These are phyloP conservation scores for Collariella sp. DNA, from an alignment of 495 filamentous ascomycete species.

Conservation along the genomic window DNA sequence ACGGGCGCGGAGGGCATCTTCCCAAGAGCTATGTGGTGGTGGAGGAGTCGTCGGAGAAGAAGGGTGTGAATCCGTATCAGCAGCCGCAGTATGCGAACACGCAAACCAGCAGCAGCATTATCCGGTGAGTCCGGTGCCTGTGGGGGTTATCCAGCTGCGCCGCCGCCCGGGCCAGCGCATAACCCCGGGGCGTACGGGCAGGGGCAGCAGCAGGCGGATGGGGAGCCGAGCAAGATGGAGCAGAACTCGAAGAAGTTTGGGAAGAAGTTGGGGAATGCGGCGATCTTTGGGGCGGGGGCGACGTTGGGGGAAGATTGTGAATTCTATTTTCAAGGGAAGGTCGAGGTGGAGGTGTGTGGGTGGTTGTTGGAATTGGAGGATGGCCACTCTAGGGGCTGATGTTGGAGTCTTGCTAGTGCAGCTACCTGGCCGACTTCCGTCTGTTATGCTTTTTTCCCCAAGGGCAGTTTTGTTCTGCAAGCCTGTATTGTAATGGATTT, in stretches of 20 bases:
- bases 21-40: conserved; percentile 70
- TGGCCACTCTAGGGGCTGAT: background rate
- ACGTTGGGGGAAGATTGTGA: conserved; percentile 92
- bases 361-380: background rate
- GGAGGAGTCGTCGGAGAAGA: background rate
- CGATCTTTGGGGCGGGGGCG: conserved; percentile 77
- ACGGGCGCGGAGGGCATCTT: conserved; percentile 85
- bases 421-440: no score
- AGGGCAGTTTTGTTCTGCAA: background rate
- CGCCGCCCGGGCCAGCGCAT: conserved; percentile 34
- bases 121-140: conserved; percentile 12
- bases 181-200: conserved; percentile 16
- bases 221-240: conserved; percentile 35
- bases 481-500: no score
- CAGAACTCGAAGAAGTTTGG: conserved; percentile 65
- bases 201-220: conserved; percentile 22
- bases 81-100: background rate
- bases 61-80: background rate
- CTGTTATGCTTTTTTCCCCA: no score
- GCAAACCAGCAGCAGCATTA: conserved; percentile 21
- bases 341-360: background rate
- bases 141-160: conserved; percentile 16
- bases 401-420: background rate
- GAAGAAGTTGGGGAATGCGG: conserved; percentile 68
- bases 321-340: conserved; percentile 66